Evolutionary conservation across 2,329 filamentous ascomycete genomes (phyloP).

Genomic region (Pyrenochaeta sp.): DNA sequence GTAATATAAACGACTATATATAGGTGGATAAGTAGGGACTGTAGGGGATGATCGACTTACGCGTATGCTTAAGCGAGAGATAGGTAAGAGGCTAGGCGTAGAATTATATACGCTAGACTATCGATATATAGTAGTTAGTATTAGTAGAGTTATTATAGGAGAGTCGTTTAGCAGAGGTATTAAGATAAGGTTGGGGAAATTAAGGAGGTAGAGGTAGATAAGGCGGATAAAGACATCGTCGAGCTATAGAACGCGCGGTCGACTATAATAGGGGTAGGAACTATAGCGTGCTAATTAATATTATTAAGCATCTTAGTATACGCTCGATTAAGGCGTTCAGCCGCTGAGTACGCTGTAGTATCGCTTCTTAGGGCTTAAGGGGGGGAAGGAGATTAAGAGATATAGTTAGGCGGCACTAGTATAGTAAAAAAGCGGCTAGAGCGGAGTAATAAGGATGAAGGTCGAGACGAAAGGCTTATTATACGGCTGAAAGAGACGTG

Average conservation of each 20-base stretch:
- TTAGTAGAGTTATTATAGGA: slow-evolving; percentile 16
- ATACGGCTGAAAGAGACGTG: neutral
- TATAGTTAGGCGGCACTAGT: too few relatives aligned
- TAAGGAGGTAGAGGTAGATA: slow-evolving; percentile 23
- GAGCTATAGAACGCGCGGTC: slow-evolving; percentile 14
- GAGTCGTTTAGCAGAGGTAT: slow-evolving; percentile 23
- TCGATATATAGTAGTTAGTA: slow-evolving; percentile 17
- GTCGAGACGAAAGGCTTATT: neutral
- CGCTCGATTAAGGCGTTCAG: too few relatives aligned
- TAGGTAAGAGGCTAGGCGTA: slow-evolving; percentile 18
- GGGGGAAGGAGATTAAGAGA: too few relatives aligned
- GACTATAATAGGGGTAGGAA: too few relatives aligned
- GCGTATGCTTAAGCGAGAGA: slow-evolving; percentile 19
- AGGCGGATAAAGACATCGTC: slow-evolving; percentile 2
- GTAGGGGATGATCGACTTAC: too few relatives aligned
- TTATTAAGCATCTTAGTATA: too few relatives aligned
- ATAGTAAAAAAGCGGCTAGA: too few relatives aligned
- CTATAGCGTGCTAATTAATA: too few relatives aligned
- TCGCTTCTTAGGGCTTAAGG: too few relatives aligned
- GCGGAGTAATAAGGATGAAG: too few relatives aligned
- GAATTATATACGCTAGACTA: slow-evolving; percentile 22
- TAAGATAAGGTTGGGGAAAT: slow-evolving; percentile 19
- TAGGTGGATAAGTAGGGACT: too few relatives aligned
- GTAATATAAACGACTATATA: slow-evolving; percentile 14
- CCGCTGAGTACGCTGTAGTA: too few relatives aligned